phyloP scores from a whole-genome alignment of 257 asterid species.

The Pogostemon cablin region DNA sequence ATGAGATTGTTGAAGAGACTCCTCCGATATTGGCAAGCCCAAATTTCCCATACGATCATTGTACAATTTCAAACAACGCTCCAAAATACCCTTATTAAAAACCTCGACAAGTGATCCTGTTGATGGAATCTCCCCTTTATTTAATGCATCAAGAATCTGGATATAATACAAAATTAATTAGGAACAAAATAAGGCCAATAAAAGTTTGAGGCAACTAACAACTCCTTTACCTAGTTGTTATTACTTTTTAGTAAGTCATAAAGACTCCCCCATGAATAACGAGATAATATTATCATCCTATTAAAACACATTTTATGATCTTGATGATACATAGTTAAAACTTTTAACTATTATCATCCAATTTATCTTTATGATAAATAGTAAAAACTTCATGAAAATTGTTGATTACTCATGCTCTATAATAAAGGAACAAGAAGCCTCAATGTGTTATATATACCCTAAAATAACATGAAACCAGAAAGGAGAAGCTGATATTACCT shows the following conservation, averaged over 20 bases:
- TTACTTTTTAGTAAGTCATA: neutral
- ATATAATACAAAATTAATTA: conserved; percentile 22
- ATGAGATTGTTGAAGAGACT: conserved; percentile 66
- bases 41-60: conserved; percentile 51
- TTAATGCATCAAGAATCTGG: conserved; percentile 95
- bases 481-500: conserved; percentile 57
- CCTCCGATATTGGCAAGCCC: conserved; percentile 64
- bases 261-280: neutral
- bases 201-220: neutral
- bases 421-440: conserved; percentile 15
- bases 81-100: conserved; percentile 85
- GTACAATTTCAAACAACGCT: conserved; percentile 73
- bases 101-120: conserved; percentile 97
- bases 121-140: conserved; percentile 97
- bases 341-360: neutral
- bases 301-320: conserved; percentile 10
- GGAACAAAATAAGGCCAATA: conserved; percentile 11
- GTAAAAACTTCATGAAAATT: neutral
- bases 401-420: conserved; percentile 4
- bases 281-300: neutral
- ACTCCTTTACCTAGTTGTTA: conserved; percentile 2
- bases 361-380: conserved; percentile 6
- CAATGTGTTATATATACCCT: neutral
- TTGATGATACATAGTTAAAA: neutral
- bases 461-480: conserved; percentile 22